Base-by-base conservation (phyloP, 2,329 filamentous ascomycete species). In the Monilinia laxa region DNA sequence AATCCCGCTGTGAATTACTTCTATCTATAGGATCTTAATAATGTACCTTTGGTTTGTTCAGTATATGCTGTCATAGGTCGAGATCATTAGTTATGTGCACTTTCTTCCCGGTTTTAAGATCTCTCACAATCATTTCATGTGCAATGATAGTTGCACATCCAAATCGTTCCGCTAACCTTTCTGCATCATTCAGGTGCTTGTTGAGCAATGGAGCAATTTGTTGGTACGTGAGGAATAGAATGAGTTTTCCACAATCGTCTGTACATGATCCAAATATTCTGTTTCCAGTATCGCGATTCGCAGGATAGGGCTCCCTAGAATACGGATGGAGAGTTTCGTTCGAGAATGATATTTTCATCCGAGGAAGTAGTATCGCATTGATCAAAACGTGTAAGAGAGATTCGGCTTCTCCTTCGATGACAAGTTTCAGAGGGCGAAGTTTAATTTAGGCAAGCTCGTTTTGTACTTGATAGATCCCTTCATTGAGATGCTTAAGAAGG, bases 241-340 rank as follows among this genome's bases (percentile, higher is more conserved):
- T 16, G 4, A 16, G 16, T 42, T 14, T 42, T 42, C 40, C 40
- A 3, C 12, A 4, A 42, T 42, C 40, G 18, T 42, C 2, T 16
- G 4, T 3, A 42, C 40, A 42, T 42, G 40, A 49, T 49, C 20
- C 47, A 7, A 49, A 49, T 49, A 23, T 3, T 49, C 47, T 49
- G 0, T 11, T n/a, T 3, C 20, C 20, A n/a, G 3, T 10, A 0
- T 23, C 20, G 20, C n/a, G n/a, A 1, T n/a, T 23, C 20, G 0
- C 12, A 23, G n/a, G 9, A 23, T 49, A 11, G 2, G 47, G n/a
- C 20, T 49, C 7, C 20, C n/a, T 2, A 49, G 20, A 23, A n/a
- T 7, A n/a, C 23, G 47, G 47, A 49, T 49, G 1, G n/a, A 49
- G n/a, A 10, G 47, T 49, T 23, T 23, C 47, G 20, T n/a, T 49